phyloP scores from a whole-genome alignment of 768 basidiomycete species.

The Gloeophyllum trabeum region DNA sequence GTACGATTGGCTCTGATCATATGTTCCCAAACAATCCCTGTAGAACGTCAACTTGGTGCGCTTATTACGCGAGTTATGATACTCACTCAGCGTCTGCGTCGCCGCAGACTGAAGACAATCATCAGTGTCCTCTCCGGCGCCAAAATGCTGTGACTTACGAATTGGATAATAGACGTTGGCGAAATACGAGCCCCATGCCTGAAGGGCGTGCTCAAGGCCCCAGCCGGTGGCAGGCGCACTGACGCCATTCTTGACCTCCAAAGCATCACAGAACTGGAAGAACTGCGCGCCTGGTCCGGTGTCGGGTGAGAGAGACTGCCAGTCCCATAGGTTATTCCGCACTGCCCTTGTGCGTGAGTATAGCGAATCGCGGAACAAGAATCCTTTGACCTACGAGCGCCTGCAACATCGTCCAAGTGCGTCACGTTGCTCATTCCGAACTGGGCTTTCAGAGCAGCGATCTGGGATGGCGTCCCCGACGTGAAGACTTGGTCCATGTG shows the following conservation, averaged over 20 bases:
- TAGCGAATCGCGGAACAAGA: not conserved
- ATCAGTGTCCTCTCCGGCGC: not conserved
- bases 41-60: not conserved
- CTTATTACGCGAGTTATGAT: not conserved
- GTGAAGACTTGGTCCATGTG: conserved; percentile 50
- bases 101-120: conserved; percentile 36
- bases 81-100: conserved; percentile 34
- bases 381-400: conserved; percentile 27
- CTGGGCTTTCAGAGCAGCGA: conserved; percentile 39
- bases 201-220: conserved; percentile 50
- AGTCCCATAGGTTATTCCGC: conserved; percentile 47
- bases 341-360: conserved; percentile 10
- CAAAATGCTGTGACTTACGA: conserved; percentile 26
- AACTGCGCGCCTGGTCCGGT: conserved; percentile 35
- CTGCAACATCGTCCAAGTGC: conserved; percentile 59
- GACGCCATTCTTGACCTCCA: conserved; percentile 50
- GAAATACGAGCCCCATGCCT: conserved; percentile 53
- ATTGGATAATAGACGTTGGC: conserved; percentile 28
- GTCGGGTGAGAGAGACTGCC: conserved; percentile 50
- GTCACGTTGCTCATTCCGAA: conserved; percentile 48
- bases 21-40: conserved; percentile 29
- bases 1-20: conserved; percentile 23
- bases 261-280: conserved; percentile 54
- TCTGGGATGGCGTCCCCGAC: conserved; percentile 29
- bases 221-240: conserved; percentile 41